Base-by-base conservation (phyloP, 2,329 filamentous ascomycete genomes). In the Dactylonectria estremocensis region DNA sequence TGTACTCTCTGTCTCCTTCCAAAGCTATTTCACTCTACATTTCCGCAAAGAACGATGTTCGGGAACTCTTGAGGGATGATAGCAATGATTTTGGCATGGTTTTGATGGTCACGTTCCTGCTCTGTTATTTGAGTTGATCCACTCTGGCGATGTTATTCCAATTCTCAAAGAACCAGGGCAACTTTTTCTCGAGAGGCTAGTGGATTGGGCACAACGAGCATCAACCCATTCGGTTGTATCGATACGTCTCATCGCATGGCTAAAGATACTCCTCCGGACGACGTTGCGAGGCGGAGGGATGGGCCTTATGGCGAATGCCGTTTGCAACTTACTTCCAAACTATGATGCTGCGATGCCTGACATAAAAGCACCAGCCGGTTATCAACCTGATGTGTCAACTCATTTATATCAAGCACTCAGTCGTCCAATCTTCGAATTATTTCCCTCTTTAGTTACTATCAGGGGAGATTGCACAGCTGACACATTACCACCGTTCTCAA, bases 401-500 rank as follows among this genome's bases (percentile, higher is more conserved):
- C 54, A 66, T 22, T 24, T 75, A 16, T 67, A 70, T 46, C 64
- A 74, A 13, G 54, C 61, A 11, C 58, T 74, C 13, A 60, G 65
- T 40, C 58, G 58, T 11, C 70, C 73, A 1, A 48, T 74, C 2
- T 74, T 73, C 46, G 62, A 68, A 2, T 74, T 76, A 76, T 57
- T 69, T 67, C 43, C 61, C 52, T 6, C 68, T 76, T 6, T 72
- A 76, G 58, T 54, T 60, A 6, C 45, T 76, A 5, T 74, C 72
- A 2, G 63, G 63, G 8, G 50, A 72, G n/a, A 67, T 74, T 14
- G 68, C 69, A 7, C 46, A 65, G 5, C 28, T 72, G 13, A 74
- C 71, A 9, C 74, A 74, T 31, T 76, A 76, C 40, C 74, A 71
- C 48, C 74, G 72, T 20, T 72, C 74, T 14, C 71, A 72, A 16